Conservation (phyloP, 768 basidiomycete genomes). For the Coprinellus micaceus region DNA sequence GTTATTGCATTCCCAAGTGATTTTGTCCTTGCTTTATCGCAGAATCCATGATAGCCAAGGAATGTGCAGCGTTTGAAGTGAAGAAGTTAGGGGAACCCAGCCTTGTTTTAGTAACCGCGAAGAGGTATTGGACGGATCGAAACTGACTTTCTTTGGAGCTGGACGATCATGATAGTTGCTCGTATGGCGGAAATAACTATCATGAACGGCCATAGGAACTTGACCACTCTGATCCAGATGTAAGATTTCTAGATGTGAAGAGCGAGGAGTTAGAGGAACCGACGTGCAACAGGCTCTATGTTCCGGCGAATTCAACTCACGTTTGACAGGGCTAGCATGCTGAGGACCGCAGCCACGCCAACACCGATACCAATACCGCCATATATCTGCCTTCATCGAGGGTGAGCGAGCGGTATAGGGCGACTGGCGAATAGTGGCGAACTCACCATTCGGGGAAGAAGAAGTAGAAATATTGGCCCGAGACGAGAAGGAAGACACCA, state of each 20-base stretch:
- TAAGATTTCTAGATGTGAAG: constrained; percentile 55
- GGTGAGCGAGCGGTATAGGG: constrained; percentile 1
- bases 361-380: constrained; percentile 61
- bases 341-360: constrained; percentile 47
- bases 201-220: constrained; percentile 69
- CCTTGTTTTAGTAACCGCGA: not conserved
- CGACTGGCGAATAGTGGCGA: not conserved
- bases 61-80: constrained; percentile 3
- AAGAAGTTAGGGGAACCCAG: no score
- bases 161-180: constrained; percentile 69
- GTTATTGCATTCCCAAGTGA: constrained; percentile 69
- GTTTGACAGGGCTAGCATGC: constrained; percentile 58
- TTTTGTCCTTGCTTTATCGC: constrained; percentile 54
- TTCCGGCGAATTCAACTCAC: constrained; percentile 35
- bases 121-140: constrained; percentile 18
- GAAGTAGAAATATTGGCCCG: constrained; percentile 65
- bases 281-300: constrained; percentile 16
- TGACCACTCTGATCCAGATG: constrained; percentile 60
- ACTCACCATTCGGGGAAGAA: constrained; percentile 59
- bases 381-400: constrained; percentile 54
- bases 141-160: constrained; percentile 65
- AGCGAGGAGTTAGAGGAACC: constrained; percentile 14
- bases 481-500: constrained; percentile 57
- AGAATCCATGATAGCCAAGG: not conserved
- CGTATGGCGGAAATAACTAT: constrained; percentile 62